A percentile compares a stretch with the other conserved stretches of the same genome.
Evolutionary conservation across 2,329 filamentous ascomycete species (phyloP).

Genomic region (Proliferodiscus dingleyae): DNA sequence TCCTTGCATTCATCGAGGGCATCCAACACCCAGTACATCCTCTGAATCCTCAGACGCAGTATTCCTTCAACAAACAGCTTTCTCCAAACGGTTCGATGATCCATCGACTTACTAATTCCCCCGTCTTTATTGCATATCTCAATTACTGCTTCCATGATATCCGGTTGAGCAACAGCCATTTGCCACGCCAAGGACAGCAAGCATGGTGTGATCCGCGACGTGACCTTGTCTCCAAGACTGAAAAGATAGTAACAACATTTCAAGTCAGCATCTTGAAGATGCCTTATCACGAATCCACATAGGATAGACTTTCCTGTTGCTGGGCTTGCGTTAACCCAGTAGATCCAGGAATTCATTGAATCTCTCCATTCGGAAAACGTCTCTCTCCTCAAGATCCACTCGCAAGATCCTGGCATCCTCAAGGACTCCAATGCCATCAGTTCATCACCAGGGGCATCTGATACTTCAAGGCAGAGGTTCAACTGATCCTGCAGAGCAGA

Average conservation of each 20-base stretch:
- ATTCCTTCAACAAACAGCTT: slow-evolving; percentile 31
- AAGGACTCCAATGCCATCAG: slow-evolving; percentile 7
- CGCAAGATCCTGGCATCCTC: slow-evolving; percentile 20
- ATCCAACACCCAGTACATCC: slow-evolving; percentile 34
- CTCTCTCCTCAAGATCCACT: slow-evolving; percentile 15
- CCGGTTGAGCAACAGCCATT: slow-evolving; percentile 27
- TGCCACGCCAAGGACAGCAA: slow-evolving; percentile 32
- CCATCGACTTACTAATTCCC: slow-evolving; percentile 24
- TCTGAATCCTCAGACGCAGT: slow-evolving; percentile 22
- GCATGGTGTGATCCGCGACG: slow-evolving; percentile 9
- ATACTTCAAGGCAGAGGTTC: slow-evolving; percentile 16
- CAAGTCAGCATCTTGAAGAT: slow-evolving; percentile 9
- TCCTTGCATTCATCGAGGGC: slow-evolving; percentile 31
- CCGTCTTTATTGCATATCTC: slow-evolving; percentile 22
- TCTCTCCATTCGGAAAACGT: slow-evolving; percentile 11
- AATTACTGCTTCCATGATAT: slow-evolving; percentile 23
- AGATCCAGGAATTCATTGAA: slow-evolving; percentile 6
- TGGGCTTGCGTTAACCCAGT: slow-evolving; percentile 29
- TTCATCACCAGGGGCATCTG: slow-evolving; percentile 15
- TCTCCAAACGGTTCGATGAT: slow-evolving; percentile 30
- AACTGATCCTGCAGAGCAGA: slow-evolving; percentile 4
- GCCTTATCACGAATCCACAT: slow-evolving; percentile 13
- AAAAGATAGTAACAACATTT: slow-evolving; percentile 25
- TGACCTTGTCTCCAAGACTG: slow-evolving; percentile 17
- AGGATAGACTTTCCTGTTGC: slow-evolving; percentile 26